Conservation (phyloP, 2,329 filamentous ascomycete species). For the Venturia nashicola region DNA sequence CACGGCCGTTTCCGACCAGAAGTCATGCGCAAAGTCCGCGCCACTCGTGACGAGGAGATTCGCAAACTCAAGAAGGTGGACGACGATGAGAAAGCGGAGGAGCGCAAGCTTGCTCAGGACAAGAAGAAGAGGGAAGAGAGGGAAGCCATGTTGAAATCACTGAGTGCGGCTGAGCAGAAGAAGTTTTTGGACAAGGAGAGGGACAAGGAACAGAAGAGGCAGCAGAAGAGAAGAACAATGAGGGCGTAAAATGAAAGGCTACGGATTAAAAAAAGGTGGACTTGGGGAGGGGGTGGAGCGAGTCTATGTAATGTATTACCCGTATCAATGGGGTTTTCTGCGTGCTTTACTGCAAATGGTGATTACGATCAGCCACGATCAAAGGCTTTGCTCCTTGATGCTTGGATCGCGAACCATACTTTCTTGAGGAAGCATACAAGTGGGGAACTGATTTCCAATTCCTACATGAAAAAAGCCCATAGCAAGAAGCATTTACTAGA, state of each 20-base stretch:
- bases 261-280: not conserved
- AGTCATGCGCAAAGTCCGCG: constrained; percentile 72
- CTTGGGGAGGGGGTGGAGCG: not conserved
- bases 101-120: constrained; percentile 40
- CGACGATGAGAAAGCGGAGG: constrained; percentile 58
- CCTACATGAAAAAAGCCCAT: no score
- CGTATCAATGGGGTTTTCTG: not conserved
- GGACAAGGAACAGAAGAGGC: constrained; percentile 42
- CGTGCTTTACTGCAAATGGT: not conserved
- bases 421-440: not conserved
- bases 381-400: not conserved
- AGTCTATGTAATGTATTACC: not conserved
- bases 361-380: not conserved
- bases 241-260: constrained; percentile 4
- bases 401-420: not conserved
- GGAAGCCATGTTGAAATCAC: constrained; percentile 55
- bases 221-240: constrained; percentile 11
- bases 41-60: constrained; percentile 67
- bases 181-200: constrained; percentile 68
- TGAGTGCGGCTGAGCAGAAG: constrained; percentile 46
- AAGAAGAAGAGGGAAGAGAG: constrained; percentile 71
- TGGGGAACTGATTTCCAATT: not conserved
- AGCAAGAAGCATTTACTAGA: no score
- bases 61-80: constrained; percentile 66
- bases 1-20: constrained; percentile 76